phyloP scores from a whole-genome alignment of 2,329 filamentous ascomycete genomes.

The Neoascochyta sp. region DNA sequence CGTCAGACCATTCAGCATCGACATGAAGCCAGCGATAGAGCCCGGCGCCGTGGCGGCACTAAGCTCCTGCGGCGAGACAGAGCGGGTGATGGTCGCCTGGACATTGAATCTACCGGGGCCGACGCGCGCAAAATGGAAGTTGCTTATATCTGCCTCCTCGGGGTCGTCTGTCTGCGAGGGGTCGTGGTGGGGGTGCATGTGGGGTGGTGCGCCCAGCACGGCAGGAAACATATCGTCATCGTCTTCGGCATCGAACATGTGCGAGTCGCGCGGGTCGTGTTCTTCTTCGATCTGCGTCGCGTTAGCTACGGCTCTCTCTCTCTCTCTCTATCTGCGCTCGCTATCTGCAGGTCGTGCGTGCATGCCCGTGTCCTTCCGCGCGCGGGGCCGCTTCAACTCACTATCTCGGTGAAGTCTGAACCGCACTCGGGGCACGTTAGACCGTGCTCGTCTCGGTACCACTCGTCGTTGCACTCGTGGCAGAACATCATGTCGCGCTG shows the following conservation, averaged over 20 bases:
- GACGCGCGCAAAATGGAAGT: conserved; percentile 42
- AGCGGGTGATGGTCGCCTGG: conserved; percentile 34
- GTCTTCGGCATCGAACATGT: conserved; percentile 25
- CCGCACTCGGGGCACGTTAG: conserved; percentile 73
- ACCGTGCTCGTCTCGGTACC: conserved; percentile 68
- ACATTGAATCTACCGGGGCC: conserved; percentile 36
- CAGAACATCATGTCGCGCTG: conserved; percentile 73
- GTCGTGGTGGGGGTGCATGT: conserved; percentile 42
- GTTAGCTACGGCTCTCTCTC: no score
- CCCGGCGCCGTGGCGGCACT: conserved; percentile 18
- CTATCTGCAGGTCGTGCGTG: conserved; percentile 1
- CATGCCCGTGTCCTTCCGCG: no score
- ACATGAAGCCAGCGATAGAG: conserved; percentile 42
- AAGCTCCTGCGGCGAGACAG: conserved; percentile 22
- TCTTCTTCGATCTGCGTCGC: conserved; percentile 46
- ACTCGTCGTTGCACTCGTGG: conserved; percentile 75
- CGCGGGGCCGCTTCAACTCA: conserved; percentile 55
- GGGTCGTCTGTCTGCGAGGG: conserved; percentile 50
- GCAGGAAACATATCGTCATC: conserved; percentile 29
- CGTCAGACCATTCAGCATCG: conserved; percentile 47
- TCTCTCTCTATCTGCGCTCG: no score
- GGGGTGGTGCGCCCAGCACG: conserved; percentile 18
- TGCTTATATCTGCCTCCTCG: conserved; percentile 49
- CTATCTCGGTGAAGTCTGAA: conserved; percentile 81
- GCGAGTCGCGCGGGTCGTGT: conserved; percentile 59